Base-by-base conservation (phyloP, 1,284 basidiomycete species). In the Papiliotrema nemorosa region DNA sequence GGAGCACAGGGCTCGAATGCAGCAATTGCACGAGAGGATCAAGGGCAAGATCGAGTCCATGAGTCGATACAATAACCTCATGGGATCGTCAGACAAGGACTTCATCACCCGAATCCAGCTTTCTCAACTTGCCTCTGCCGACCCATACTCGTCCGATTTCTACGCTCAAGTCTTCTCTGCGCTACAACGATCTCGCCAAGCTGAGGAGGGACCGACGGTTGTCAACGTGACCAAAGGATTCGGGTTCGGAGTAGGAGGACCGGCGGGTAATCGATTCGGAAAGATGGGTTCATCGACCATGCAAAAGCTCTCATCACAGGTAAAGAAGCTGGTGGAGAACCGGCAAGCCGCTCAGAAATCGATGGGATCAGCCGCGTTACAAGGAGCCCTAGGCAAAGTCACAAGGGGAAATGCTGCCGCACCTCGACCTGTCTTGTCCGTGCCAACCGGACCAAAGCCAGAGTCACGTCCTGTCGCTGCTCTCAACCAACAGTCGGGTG, bases 71-170 rank as follows among this genome's bases (percentile, higher is more conserved):
- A 99, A 98, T 71, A 93, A 97, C 70, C 80, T 97, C 49, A 99
- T 99, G 96, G 67, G 67, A 22, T 62, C 68, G 42, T 94, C 90
- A 14, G 96, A 99, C 80, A 98, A 98, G 78, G 96, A 98, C 70
- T 99, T 98, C 72, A 98, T 99, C 75, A 98, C 96, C 21, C 86
- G 96, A 35, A 98, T 99, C 54, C 96, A 99, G 76, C 90, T 99
- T 41, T 97, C 92, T 1, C 94, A 98, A 69, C 85, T 98, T 27
- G 91, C 97, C 43, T 90, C 90, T 2, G 85, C 88, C 63, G 96
- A 98, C 76, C 96, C 96, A 0, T 97, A 96, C 73, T 84, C 90
- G 31, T 93, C 97, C 60, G 96, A 99, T 72, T 99, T 97, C 70
- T 98, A 99, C 67, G 94, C 92, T 6, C 94, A 98, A 75, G 92